Percentiles rank a stretch among this genome's conserved stretches.
phyloP scores from a whole-genome alignment of 1,284 basidiomycete species.

The Golubevia pallescens region DNA sequence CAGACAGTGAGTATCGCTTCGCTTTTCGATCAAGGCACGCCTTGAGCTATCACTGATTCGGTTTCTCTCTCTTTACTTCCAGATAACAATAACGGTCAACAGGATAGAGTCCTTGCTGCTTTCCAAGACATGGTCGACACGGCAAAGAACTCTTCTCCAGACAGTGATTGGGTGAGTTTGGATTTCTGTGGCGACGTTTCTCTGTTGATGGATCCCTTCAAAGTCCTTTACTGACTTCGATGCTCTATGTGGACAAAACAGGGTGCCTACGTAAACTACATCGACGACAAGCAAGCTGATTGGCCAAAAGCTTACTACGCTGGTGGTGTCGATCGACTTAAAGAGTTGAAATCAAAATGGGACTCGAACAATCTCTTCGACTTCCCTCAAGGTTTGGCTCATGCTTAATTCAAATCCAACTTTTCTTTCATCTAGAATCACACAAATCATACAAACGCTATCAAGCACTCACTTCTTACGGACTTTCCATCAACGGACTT shows the following conservation, averaged over 20 bases:
- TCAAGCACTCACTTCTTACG: no score
- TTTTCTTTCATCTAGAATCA: no score
- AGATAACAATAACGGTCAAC: conserved; percentile 10
- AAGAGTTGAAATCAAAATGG: conserved; percentile 21
- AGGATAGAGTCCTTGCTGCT: conserved; percentile 16
- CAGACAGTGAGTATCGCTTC: background rate
- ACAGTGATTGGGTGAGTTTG: background rate
- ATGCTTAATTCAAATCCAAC: conserved; percentile 21
- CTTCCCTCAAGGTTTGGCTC: conserved; percentile 34
- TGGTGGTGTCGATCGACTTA: conserved; percentile 14
- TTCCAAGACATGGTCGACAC: conserved; percentile 22
- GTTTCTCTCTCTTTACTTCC: no score
- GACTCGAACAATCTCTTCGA: conserved; percentile 31
- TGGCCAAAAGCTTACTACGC: conserved; percentile 31
- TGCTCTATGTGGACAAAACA: conserved; percentile 8
- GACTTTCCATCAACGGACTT: no score
- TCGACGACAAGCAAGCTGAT: background rate
- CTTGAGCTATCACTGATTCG: no score
- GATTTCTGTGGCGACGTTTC: background rate
- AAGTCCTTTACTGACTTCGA: conserved; percentile 1
- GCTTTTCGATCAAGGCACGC: no score
- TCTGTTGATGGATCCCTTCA: background rate
- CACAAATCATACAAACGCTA: no score
- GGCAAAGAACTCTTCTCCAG: conserved; percentile 9
- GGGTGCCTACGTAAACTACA: conserved; percentile 10